Evolutionary conservation across 2,329 filamentous ascomycete genomes (phyloP), one percentile per base, ranked within the genome.

Genomic region (Calcarisporium arbuscula): DNA sequence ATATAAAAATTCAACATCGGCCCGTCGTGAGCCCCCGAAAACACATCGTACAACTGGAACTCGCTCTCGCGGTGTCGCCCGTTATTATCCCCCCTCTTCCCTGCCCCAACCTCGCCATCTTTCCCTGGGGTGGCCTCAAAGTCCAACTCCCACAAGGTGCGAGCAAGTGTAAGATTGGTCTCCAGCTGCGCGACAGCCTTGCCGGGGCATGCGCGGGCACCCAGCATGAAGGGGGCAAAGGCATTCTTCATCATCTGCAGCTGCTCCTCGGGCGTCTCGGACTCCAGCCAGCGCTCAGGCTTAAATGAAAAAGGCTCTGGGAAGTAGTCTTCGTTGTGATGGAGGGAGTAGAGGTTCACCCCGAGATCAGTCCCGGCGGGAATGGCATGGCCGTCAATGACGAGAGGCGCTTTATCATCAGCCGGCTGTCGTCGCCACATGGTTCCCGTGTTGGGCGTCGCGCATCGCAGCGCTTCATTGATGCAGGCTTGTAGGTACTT

Each of bases 91-190:
- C 28, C 28, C 18, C 9, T 5, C 18, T 21, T 3, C 5, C 28
- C 28, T 3, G n/a, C 28, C 5, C 28, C 28, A n/a, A n/a, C n/a
- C n/a, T n/a, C n/a, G n/a, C n/a, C n/a, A n/a, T n/a, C n/a, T n/a
- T n/a, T n/a, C n/a, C n/a, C n/a, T n/a, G 59, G 4, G 67, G 50
- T 3, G 17, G n/a, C n/a, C 20, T 23, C 19, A 11, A 32, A 11
- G 18, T 36, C 32, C 16, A 39, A 31, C 16, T 30, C 20, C 32
- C 30, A 36, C n/a, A 39, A 19, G 12, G 28, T 36, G 27, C 19
- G 30, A 28, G 34, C 34, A 4, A 36, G 22, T 8, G 29, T 18
- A 16, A 36, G n/a, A 15, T 22, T 36, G 28, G 28, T 30, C 18
- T 36, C 34, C 20, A 36, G 28, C 15, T 36, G 27, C 7, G 34